Conservation (phyloP, 192 early-diverging fungal species). For the Umbelopsis isabellina region DNA sequence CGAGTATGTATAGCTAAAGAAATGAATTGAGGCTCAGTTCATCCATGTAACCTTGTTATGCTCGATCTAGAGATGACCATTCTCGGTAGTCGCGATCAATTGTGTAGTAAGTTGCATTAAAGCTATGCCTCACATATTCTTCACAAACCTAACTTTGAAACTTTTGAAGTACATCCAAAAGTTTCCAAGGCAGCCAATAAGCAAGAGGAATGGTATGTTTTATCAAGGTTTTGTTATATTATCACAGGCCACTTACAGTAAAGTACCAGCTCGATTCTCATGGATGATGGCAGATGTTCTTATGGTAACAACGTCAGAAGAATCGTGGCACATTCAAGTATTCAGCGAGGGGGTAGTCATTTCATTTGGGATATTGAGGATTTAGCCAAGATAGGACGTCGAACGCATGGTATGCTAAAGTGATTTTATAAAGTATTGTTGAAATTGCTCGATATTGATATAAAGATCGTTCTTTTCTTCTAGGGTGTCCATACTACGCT, state of each 20-base stretch:
- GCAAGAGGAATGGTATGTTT: constrained; percentile 40
- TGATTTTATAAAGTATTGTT: not conserved
- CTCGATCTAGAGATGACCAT: constrained; percentile 41
- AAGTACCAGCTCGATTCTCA: constrained; percentile 35
- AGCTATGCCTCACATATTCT: not conserved
- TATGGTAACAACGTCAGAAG: constrained; percentile 21
- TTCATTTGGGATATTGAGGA: constrained; percentile 66
- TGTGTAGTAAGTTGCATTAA: constrained; percentile 40
- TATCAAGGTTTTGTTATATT: not conserved
- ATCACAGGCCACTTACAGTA: not conserved
- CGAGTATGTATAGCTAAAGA: constrained; percentile 27
- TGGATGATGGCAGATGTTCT: constrained; percentile 23
- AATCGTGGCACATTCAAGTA: constrained; percentile 10
- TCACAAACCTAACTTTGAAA: not conserved
- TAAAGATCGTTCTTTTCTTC: not conserved
- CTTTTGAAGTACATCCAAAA: constrained; percentile 34
- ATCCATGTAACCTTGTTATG: not conserved
- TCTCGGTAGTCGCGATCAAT: constrained; percentile 54
- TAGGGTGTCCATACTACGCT: constrained; percentile 63
- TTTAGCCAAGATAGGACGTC: constrained; percentile 41
- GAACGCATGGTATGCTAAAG: constrained; percentile 19
- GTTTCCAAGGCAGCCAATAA: constrained; percentile 37
- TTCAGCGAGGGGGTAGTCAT: constrained; percentile 5
- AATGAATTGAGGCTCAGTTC: not conserved
- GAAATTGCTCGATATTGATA: no score